These are phyloP conservation scores for Persicaria maculosa DNA, from an alignment of 148 eudicot species.

Conservation along the genomic window DNA sequence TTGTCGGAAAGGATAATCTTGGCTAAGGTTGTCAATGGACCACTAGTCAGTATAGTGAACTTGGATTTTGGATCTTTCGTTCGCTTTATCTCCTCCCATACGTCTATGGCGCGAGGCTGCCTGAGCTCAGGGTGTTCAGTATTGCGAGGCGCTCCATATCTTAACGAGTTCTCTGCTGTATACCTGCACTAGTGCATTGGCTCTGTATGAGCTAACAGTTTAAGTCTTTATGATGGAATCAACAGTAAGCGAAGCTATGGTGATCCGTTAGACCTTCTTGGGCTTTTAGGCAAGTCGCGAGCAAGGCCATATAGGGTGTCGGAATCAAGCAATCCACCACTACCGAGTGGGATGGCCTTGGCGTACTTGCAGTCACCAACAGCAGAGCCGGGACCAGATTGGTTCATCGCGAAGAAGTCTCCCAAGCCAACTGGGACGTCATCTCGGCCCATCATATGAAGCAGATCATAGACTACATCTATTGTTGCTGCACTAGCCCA, in stretches of 20 bases:
- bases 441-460: constrained; percentile 98
- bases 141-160: constrained; percentile 66
- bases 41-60: constrained; percentile 59
- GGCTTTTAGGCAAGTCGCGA: constrained; percentile 68
- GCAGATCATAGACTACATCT: constrained; percentile 66
- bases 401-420: constrained; percentile 56
- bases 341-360: constrained; percentile 75
- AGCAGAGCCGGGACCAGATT: constrained; percentile 43
- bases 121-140: constrained; percentile 59
- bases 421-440: constrained; percentile 84
- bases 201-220: neutral
- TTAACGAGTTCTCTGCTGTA: constrained; percentile 56
- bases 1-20: constrained; percentile 50
- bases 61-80: constrained; percentile 33
- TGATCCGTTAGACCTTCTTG: constrained; percentile 39
- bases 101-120: constrained; percentile 65
- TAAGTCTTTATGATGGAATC: neutral
- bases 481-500: constrained; percentile 96
- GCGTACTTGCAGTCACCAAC: constrained; percentile 75
- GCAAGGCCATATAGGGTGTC: constrained; percentile 84
- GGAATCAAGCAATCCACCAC: constrained; percentile 85
- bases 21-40: constrained; percentile 74
- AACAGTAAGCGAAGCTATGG: neutral
- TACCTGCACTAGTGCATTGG: constrained; percentile 34
- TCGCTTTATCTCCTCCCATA: constrained; percentile 55